A percentile compares a stretch with the other conserved stretches of the same genome.
These are phyloP conservation scores for Fraxinus latifolia DNA, from an alignment of 305 asterid genomes.

Conservation along the genomic window DNA sequence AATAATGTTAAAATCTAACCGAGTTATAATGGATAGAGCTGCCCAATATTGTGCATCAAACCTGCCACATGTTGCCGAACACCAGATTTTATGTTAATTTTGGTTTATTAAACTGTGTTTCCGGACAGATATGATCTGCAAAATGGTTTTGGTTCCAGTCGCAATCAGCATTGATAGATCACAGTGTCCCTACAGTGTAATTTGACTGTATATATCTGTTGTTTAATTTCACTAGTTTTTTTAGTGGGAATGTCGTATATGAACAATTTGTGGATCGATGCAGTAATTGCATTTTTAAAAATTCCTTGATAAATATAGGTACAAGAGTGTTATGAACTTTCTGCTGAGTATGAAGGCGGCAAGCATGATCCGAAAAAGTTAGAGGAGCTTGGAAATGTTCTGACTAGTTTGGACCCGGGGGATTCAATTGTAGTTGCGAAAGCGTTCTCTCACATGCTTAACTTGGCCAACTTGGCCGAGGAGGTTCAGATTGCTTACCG, in stretches of 20 bases:
- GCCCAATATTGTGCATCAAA: neutral
- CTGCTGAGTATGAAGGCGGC: constrained; percentile 50
- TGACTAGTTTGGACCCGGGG: constrained; percentile 54
- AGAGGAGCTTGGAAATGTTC: constrained; percentile 48
- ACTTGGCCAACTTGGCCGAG: constrained; percentile 55
- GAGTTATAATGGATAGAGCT: neutral
- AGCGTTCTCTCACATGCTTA: constrained; percentile 57
- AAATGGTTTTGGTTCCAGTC: neutral
- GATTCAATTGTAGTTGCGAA: constrained; percentile 52
- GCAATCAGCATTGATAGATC: neutral
- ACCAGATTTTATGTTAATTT: neutral
- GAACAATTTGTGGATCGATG: neutral
- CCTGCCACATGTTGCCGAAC: neutral
- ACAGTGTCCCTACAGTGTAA: neutral
- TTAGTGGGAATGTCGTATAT: neutral
- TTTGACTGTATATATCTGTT: neutral
- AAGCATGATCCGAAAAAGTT: constrained; percentile 38
- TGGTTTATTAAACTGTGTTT: neutral
- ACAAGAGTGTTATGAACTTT: constrained; percentile 52
- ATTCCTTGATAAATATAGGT: constrained; percentile 24
- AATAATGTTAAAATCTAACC: neutral
- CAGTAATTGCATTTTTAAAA: neutral
- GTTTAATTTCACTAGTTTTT: neutral
- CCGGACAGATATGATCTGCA: neutral
- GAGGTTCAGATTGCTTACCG: constrained; percentile 56